Evolutionary conservation across 345 rosid genomes (phyloP).

Genomic region (Salix dunnii): DNA sequence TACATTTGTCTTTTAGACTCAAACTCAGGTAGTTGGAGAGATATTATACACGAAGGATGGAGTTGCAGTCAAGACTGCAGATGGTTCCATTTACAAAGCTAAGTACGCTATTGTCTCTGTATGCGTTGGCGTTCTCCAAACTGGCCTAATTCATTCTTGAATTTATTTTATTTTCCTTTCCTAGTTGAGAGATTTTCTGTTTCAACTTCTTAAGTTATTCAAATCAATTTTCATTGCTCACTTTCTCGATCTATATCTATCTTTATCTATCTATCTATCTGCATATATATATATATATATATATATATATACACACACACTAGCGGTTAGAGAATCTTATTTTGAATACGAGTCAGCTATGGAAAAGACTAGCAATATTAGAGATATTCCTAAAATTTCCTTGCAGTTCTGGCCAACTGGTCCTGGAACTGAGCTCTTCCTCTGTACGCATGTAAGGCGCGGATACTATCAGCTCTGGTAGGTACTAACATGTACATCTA

Average conservation of each 20-base stretch:
- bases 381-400: slow-evolving; percentile 35
- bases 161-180: neutral
- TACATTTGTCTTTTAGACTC: neutral
- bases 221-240: neutral
- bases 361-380: slow-evolving; percentile 31
- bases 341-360: slow-evolving; percentile 14
- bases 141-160: slow-evolving; percentile 14
- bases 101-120: slow-evolving; percentile 29
- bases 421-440: slow-evolving; percentile 32
- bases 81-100: slow-evolving; percentile 24
- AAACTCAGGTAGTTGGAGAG: slow-evolving; percentile 17
- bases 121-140: slow-evolving; percentile 35
- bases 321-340: neutral
- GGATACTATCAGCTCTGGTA: slow-evolving; percentile 33
- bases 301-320: neutral
- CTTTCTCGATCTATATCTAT: neutral
- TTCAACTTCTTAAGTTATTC: neutral
- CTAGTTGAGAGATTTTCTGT: neutral
- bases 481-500: neutral
- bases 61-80: slow-evolving; percentile 27
- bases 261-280: no score
- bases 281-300: no score
- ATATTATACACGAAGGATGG: slow-evolving; percentile 19
- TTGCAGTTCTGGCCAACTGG: slow-evolving; percentile 33
- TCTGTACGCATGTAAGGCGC: slow-evolving; percentile 15